Conservation (phyloP, 1,139 yeast species). For the Diutina siamensis region DNA sequence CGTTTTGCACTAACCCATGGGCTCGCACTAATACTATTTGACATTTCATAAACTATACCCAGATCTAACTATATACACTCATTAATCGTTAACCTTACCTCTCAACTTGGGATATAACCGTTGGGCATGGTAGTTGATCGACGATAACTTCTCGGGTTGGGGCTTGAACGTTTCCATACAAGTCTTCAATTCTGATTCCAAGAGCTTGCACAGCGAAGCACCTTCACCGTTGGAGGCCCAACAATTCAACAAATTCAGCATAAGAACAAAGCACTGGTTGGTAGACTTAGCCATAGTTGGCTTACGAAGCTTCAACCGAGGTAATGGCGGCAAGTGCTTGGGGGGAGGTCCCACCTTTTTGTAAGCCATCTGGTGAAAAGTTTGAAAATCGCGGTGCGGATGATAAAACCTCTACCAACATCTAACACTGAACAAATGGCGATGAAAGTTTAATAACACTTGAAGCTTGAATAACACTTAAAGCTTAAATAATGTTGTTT, state of each 20-base stretch:
- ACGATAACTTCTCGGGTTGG: constrained; percentile 31
- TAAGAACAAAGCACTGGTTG: constrained; percentile 67
- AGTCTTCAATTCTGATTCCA: constrained; percentile 41
- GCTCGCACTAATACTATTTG: too few species aligned
- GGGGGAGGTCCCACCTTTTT: constrained; percentile 19
- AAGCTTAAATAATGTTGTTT: too few species aligned
- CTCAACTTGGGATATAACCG: constrained; percentile 67
- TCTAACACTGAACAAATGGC: too few species aligned
- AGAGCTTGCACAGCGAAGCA: constrained; percentile 46
- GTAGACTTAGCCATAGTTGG: constrained; percentile 45
- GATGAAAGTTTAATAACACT: too few species aligned
- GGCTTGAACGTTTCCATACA: constrained; percentile 40
- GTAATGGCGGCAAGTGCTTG: constrained; percentile 57
- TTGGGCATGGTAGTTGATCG: constrained; percentile 75
- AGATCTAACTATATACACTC: background rate
- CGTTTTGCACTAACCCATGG: too few species aligned
- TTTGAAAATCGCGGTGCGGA: background rate
- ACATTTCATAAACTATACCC: too few species aligned
- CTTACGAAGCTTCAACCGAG: constrained; percentile 61
- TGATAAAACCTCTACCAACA: too few species aligned
- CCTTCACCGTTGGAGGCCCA: constrained; percentile 97
- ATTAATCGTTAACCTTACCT: constrained; percentile 6
- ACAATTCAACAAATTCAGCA: constrained; percentile 82
- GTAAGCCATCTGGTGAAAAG: constrained; percentile 15
- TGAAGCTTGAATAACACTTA: too few species aligned